Conservation (phyloP, 495 filamentous ascomycete genomes). For the Aspergillus affinis region DNA sequence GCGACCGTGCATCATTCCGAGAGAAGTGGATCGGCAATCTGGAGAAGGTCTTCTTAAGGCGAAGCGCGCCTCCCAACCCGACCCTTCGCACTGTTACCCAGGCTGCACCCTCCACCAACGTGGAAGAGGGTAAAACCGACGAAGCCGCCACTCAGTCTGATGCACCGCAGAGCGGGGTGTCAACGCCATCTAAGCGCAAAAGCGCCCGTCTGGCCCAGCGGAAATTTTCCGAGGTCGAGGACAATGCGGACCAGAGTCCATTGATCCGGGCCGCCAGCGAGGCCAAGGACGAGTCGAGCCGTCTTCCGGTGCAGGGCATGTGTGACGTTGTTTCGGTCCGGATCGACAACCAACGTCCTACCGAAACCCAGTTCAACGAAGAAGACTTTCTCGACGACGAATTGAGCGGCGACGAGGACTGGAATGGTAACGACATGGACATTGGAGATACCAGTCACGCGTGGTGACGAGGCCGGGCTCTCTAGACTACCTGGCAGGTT, state of each 20-base stretch:
- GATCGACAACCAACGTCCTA: conserved; percentile 80
- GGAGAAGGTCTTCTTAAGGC: conserved; percentile 62
- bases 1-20: conserved; percentile 70
- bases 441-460: conserved; percentile 23
- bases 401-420: conserved; percentile 73
- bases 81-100: conserved; percentile 26
- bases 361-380: conserved; percentile 70
- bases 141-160: conserved; percentile 10
- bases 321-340: conserved; percentile 77
- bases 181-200: conserved; percentile 38
- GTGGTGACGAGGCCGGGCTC: conserved; percentile 20
- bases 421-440: conserved; percentile 55
- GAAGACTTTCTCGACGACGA: conserved; percentile 78
- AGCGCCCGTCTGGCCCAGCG: conserved; percentile 40
- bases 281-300: conserved; percentile 21
- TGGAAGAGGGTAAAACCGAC: neutral
- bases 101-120: neutral
- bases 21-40: conserved; percentile 69
- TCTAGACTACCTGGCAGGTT: neutral
- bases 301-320: conserved; percentile 63
- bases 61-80: conserved; percentile 49
- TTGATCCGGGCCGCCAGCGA: conserved; percentile 1
- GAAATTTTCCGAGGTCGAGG: conserved; percentile 24
- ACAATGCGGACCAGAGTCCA: conserved; percentile 7
- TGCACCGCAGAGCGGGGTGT: conserved; percentile 16